phyloP scores from a whole-genome alignment of 345 rosid genomes.

The Euclidium syriacum region DNA sequence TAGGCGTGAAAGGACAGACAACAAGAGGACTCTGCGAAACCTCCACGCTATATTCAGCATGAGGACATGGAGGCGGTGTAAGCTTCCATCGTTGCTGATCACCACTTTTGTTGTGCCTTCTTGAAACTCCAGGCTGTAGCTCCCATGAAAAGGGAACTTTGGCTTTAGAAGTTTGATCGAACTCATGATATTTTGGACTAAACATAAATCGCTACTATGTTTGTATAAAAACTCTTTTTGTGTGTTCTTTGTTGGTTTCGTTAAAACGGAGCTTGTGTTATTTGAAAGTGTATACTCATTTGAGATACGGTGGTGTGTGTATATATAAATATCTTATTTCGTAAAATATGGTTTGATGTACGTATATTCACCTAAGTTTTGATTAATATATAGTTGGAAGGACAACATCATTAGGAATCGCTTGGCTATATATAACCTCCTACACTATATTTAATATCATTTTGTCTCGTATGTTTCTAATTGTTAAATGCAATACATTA shows the following conservation, averaged over 20 bases:
- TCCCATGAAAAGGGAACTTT: constrained; percentile 32
- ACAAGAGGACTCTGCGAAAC: constrained; percentile 11
- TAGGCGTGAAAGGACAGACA: constrained; percentile 12
- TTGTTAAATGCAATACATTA: not conserved
- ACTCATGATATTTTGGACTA: constrained; percentile 17
- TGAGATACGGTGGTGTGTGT: not conserved
- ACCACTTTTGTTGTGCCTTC: constrained; percentile 4
- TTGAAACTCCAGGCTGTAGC: constrained; percentile 30
- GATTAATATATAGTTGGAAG: constrained; percentile 17
- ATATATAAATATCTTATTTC: not conserved
- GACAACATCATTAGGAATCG: constrained; percentile 16
- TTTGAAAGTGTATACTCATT: not conserved
- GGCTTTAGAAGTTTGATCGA: constrained; percentile 22
- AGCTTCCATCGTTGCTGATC: constrained; percentile 23
- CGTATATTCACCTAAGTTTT: constrained; percentile 25
- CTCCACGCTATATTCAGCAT: not conserved
- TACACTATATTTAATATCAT: not conserved
- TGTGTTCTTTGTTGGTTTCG: not conserved
- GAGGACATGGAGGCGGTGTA: constrained; percentile 23
- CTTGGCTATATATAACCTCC: constrained; percentile 24
- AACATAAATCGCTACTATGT: not conserved
- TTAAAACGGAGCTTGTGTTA: not conserved
- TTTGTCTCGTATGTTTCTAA: constrained; percentile 11
- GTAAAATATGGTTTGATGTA: constrained; percentile 19
- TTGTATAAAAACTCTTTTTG: constrained; percentile 1